phyloP scores from a whole-genome alignment of 495 filamentous ascomycete genomes.

The Podospora conica region DNA sequence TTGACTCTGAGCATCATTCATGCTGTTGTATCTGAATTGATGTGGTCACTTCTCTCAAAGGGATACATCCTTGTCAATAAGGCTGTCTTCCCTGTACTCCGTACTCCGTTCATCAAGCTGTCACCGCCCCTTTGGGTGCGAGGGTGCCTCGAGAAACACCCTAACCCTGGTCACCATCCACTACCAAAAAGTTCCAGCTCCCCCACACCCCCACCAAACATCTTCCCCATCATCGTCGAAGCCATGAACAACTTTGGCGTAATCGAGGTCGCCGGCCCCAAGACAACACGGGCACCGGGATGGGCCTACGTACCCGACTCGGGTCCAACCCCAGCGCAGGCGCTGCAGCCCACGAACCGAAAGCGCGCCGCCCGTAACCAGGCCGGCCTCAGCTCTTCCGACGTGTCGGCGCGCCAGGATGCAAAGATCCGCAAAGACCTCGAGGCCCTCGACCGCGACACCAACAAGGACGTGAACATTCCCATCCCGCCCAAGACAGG shows the following conservation, averaged over 20 bases:
- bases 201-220: neutral
- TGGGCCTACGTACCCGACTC: slow-evolving; percentile 84
- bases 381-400: slow-evolving; percentile 52
- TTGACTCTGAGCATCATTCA: neutral
- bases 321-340: slow-evolving; percentile 53
- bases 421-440: slow-evolving; percentile 70
- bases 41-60: neutral
- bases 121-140: no score
- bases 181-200: neutral
- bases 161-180: neutral
- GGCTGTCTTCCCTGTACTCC: no score
- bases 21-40: neutral
- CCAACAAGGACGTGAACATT: slow-evolving; percentile 63
- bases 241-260: slow-evolving; percentile 55
- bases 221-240: neutral
- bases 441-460: slow-evolving; percentile 75
- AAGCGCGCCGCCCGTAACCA: slow-evolving; percentile 61
- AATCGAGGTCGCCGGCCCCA: slow-evolving; percentile 67
- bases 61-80: no score
- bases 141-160: neutral
- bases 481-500: slow-evolving; percentile 46
- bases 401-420: slow-evolving; percentile 60
- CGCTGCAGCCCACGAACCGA: slow-evolving; percentile 38
- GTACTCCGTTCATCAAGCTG: neutral
- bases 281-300: slow-evolving; percentile 63